A percentile compares a stretch with the other conserved stretches of the same genome.
phyloP scores from a whole-genome alignment of 306 rosid species.

The Citrullus mucosospermus region DNA sequence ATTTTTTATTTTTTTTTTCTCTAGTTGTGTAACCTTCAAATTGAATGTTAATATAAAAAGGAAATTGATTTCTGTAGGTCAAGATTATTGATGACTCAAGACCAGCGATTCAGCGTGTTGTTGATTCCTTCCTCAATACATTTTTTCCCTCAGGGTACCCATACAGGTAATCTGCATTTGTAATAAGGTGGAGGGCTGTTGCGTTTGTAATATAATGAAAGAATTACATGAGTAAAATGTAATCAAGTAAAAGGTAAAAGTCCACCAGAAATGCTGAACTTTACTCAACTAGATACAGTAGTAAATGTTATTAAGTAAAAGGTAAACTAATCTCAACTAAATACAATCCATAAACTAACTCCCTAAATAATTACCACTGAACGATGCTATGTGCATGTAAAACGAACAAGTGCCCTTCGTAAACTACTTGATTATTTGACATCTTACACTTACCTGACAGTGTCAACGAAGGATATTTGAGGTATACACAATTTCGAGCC shows the following conservation, averaged over 20 bases:
- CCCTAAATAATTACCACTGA: no score
- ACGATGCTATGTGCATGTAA: background rate
- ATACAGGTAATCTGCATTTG: slow-evolving; percentile 34
- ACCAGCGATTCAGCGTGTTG: slow-evolving; percentile 39
- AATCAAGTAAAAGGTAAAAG: no score
- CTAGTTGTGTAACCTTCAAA: background rate
- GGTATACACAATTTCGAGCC: slow-evolving; percentile 89
- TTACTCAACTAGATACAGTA: no score
- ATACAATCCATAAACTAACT: no score
- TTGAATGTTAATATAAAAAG: background rate
- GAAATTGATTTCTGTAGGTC: slow-evolving; percentile 19
- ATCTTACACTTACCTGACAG: slow-evolving; percentile 23
- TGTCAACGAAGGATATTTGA: slow-evolving; percentile 85
- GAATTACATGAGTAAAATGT: no score
- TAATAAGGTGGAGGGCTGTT: background rate
- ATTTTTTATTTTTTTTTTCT: no score
- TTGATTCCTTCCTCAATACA: slow-evolving; percentile 49
- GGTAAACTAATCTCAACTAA: no score
- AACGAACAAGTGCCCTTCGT: background rate
- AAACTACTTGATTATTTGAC: background rate
- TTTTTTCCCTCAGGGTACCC: slow-evolving; percentile 95
- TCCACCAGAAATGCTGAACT: no score
- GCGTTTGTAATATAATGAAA: background rate
- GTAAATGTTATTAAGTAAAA: no score
- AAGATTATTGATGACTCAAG: slow-evolving; percentile 57